Conservation (phyloP, 176 grass and related monocot species). For the Oryza australiensis region DNA sequence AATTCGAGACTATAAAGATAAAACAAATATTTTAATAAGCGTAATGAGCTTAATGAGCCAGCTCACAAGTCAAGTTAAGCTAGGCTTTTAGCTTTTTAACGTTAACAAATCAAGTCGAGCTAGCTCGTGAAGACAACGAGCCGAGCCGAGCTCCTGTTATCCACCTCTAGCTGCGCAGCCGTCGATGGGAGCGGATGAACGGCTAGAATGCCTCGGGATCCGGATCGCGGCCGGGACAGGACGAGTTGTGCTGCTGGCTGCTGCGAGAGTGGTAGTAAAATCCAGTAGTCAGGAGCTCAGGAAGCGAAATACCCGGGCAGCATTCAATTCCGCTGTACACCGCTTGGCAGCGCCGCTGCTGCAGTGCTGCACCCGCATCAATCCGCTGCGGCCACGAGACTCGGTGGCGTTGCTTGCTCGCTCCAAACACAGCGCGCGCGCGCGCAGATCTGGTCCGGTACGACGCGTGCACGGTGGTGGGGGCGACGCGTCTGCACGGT, state of each 20-base stretch:
- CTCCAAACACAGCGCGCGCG: background rate
- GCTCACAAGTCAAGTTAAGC: too few species aligned
- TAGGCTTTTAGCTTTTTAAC: too few species aligned
- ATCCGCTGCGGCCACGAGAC: background rate
- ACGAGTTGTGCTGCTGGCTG: background rate
- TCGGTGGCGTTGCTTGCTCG: background rate
- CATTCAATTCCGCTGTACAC: conserved; percentile 39
- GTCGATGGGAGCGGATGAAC: background rate
- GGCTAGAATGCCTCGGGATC: background rate
- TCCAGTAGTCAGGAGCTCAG: background rate
- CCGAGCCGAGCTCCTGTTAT: too few species aligned
- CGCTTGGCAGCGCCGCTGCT: too few species aligned
- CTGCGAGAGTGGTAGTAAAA: background rate
- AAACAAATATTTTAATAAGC: too few species aligned
- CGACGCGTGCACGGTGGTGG: background rate
- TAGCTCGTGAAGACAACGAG: too few species aligned
- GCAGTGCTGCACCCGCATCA: background rate
- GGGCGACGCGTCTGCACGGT: conserved; percentile 17
- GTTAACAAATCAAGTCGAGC: too few species aligned
- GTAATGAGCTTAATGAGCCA: too few species aligned
- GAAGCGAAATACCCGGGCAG: conserved; percentile 43
- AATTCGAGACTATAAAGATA: too few species aligned
- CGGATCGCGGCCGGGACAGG: background rate
- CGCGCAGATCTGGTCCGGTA: background rate
- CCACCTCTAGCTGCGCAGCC: too few species aligned